Conservation (phyloP, 768 basidiomycete species). For the Tricholoma hemisulphureum region DNA sequence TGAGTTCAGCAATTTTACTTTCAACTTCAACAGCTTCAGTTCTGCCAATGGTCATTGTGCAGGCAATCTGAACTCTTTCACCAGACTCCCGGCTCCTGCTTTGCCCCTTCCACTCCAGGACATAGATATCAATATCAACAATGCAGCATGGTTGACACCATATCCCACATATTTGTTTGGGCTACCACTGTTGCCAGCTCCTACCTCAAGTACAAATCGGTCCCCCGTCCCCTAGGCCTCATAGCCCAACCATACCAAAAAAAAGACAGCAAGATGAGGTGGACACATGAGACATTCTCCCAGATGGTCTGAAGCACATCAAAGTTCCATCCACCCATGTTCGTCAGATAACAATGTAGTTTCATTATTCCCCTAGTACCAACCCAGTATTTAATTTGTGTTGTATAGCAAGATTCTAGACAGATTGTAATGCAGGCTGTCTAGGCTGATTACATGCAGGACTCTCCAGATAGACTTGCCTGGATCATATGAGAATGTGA, state of each 20-base stretch:
- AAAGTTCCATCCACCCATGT: not conserved
- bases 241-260: not conserved
- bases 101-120: not conserved
- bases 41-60: too few relatives aligned
- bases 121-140: not conserved
- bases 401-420: not conserved
- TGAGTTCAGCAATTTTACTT: not conserved
- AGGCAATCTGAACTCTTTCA: too few relatives aligned
- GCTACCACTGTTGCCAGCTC: not conserved
- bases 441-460: too few relatives aligned
- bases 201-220: not conserved
- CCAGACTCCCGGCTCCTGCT: too few relatives aligned
- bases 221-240: not conserved
- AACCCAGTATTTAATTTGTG: too few relatives aligned
- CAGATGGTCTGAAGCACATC: not conserved
- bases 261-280: not conserved
- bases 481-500: too few relatives aligned
- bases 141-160: not conserved
- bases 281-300: not conserved
- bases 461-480: too few relatives aligned
- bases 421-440: too few relatives aligned
- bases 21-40: not conserved
- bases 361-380: not conserved
- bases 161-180: not conserved
- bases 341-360: not conserved